Conservation (phyloP, 192 early-diverging fungal genomes). For the Coemansia sp. region DNA sequence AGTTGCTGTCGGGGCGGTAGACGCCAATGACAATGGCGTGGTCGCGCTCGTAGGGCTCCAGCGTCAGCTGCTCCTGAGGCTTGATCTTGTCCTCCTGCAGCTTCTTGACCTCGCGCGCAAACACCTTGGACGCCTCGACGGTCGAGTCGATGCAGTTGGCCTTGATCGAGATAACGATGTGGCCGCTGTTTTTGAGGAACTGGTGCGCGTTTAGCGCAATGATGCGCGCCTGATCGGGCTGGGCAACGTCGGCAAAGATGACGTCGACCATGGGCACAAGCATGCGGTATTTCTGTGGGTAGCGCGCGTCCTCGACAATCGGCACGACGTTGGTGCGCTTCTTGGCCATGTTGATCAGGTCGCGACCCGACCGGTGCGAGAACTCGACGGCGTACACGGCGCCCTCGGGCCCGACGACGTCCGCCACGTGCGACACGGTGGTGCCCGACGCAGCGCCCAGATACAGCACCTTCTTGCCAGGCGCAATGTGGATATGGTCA, state of each 20-base stretch:
- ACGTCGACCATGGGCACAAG: conserved; percentile 96
- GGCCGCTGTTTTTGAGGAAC: conserved; percentile 94
- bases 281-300: conserved; percentile 99
- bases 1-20: conserved; percentile 56
- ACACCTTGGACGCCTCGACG: conserved; percentile 90
- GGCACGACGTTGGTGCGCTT: conserved; percentile 99
- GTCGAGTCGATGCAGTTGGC: conserved; percentile 99
- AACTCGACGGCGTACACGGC: conserved; percentile 99
- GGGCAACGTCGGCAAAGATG: conserved; percentile 99
- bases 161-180: conserved; percentile 99
- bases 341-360: conserved; percentile 99
- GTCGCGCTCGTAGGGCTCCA: conserved; percentile 98
- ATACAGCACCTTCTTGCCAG: conserved; percentile 96
- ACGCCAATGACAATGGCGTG: conserved; percentile 96
- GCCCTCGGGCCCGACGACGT: conserved; percentile 93
- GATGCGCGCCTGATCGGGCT: conserved; percentile 99
- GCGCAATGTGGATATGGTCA: conserved; percentile 91
- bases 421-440: conserved; percentile 94
- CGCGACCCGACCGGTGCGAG: conserved; percentile 97
- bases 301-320: conserved; percentile 99
- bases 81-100: conserved; percentile 80
- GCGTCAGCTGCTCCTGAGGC: conserved; percentile 93
- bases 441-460: conserved; percentile 95
- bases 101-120: conserved; percentile 97
- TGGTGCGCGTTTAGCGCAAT: conserved; percentile 95